phyloP scores from a whole-genome alignment of 306 rosid genomes.

The Trichosanthes cucumerina region DNA sequence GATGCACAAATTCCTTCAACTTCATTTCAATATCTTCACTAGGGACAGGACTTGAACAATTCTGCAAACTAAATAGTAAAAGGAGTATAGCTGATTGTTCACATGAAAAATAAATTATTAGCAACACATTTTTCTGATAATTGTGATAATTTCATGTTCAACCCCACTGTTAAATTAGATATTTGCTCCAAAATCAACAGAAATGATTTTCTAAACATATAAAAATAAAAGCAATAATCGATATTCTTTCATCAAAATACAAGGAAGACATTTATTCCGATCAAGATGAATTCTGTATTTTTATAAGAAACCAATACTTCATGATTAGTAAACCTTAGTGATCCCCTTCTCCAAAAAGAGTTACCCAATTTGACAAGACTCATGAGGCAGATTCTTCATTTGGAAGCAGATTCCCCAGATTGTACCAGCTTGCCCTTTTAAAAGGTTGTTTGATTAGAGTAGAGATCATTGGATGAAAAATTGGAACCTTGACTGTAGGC shows the following conservation, averaged over 20 bases:
- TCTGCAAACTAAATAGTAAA: neutral
- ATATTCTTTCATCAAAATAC: no score
- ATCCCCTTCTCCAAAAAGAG: no score
- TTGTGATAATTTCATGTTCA: neutral
- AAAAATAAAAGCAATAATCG: no score
- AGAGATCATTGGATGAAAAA: neutral
- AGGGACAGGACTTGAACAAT: neutral
- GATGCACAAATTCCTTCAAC: neutral
- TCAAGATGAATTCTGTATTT: no score
- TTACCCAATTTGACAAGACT: no score
- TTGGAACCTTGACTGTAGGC: neutral
- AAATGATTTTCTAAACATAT: no score
- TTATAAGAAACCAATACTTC: no score
- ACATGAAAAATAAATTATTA: neutral
- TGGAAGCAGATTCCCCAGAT: neutral
- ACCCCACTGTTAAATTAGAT: neutral
- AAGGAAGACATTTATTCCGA: no score
- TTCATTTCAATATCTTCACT: neutral
- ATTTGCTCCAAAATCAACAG: no score
- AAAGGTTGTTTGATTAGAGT: neutral
- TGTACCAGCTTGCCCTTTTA: neutral
- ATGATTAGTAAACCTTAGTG: no score
- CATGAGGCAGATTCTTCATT: neutral
- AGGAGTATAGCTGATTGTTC: neutral
- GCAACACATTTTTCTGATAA: neutral